These are phyloP conservation scores for Penicillium griseofulvum DNA, from an alignment of 2,329 filamentous ascomycete species.

Conservation along the genomic window DNA sequence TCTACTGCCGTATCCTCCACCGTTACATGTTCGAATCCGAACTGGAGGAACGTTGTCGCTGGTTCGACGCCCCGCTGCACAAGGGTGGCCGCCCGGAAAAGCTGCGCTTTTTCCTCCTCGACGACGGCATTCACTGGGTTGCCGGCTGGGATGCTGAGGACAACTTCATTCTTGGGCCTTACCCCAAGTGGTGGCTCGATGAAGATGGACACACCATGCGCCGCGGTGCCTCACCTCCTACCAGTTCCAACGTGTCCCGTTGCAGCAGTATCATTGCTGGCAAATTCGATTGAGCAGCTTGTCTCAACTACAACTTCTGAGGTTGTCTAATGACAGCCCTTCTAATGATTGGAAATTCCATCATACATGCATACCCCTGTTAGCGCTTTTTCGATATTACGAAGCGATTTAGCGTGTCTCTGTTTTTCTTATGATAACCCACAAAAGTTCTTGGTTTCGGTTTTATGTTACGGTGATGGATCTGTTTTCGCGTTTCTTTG, in stretches of 20 bases:
- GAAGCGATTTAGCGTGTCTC: conserved; percentile 21
- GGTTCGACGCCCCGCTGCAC: conserved; percentile 40
- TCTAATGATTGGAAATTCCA: conserved; percentile 4
- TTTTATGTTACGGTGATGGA: background rate
- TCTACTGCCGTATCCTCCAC: conserved; percentile 51
- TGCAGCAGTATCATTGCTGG: conserved; percentile 33
- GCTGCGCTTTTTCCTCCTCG: conserved; percentile 50
- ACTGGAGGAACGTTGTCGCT: conserved; percentile 48
- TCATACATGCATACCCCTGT: conserved; percentile 5
- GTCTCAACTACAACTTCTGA: background rate
- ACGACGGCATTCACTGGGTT: conserved; percentile 51
- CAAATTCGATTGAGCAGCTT: conserved; percentile 24
- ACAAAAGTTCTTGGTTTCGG: conserved; percentile 14
- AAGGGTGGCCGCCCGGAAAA: conserved; percentile 38
- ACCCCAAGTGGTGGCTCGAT: conserved; percentile 51
- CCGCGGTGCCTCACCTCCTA: conserved; percentile 31
- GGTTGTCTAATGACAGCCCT: background rate
- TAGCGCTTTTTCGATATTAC: conserved; percentile 14
- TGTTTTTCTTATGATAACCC: conserved; percentile 3
- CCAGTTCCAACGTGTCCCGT: conserved; percentile 38
- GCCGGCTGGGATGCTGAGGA: conserved; percentile 51
- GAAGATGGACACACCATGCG: conserved; percentile 37
- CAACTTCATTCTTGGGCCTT: conserved; percentile 51
- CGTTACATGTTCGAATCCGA: conserved; percentile 50
- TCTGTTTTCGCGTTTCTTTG: background rate